Base-by-base conservation (phyloP, 345 rosid genomes). In the Kernera saxatilis region DNA sequence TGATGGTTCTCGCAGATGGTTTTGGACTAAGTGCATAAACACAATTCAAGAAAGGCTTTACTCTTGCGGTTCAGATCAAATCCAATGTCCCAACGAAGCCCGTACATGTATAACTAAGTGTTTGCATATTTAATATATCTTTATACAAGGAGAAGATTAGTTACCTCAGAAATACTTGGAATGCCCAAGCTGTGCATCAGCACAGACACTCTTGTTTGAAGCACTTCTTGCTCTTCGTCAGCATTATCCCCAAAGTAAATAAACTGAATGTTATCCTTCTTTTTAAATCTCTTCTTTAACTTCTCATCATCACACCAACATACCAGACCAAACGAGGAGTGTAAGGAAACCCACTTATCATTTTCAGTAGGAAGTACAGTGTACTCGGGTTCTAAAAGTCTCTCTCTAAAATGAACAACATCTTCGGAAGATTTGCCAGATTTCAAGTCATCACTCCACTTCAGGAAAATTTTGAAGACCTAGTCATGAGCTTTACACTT, bases 261-360 rank as follows among this genome's bases (percentile, higher is more conserved):
- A 69, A 86, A 85, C 59, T 84, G 86, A 70, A 93, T 71, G 29
- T 81, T 78, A 58, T 84, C 82, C 77, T 75, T 70, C 63, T 78
- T 73, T 80, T 77, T 86, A 70, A 88, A 93, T 64, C 79, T 88
- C 73, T 80, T 80, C 79, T 76, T 75, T 72, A 91, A 70, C 74
- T 87, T 79, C 55, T 83, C 81, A 77, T 89, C 84, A 65, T 91
- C 94, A 75, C 86, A 85, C 98, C 97, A 93, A 73, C 94, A 91
- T 23, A 91, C 84, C 30, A 84, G 82, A 78, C 96, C 93, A 57
- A 78, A 86, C 23, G 96, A 89, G 57, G 89, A 82, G 74, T 93
- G 96, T 55, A 91, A 68, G 21, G 97, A 91, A 58, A 89, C 96
- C 97, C 96, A 93, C 74, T 84, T 86, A 70, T 89, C 87, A 46